Base-by-base conservation (phyloP, 2,329 filamentous ascomycete genomes). In the Calonectria pseudoreteaudii region DNA sequence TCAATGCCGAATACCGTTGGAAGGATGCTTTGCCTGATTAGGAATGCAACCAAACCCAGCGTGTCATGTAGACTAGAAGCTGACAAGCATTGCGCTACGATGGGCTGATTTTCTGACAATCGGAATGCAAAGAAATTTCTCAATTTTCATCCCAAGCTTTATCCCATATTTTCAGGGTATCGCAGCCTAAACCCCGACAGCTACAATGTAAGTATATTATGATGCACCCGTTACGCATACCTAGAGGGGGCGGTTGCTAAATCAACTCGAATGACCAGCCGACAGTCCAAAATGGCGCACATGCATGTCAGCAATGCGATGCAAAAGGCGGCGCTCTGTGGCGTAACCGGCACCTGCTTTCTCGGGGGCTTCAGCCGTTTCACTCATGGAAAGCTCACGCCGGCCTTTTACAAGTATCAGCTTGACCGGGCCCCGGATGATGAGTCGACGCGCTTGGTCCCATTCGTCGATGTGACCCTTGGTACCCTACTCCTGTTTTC, bases 371-470 rank as follows among this genome's bases (percentile, higher is more conserved):
- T 68, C 18, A 68, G 49, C 9, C 65, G 65, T 2, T 68, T 68
- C 26, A 68, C 49, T 6, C 65, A 68, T 47, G 65, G 50, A 16
- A 9, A 36, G 7, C 56, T 30, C 23, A 56, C 50, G 4, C 49
- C 65, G 1, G 49, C 34, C 1, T 68, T 68, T n/a, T 56, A 56
- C 26, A 11, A 18, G 13, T 56, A 68, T 18, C 65, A 68, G 36
- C n/a, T 53, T 7, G 65, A 56, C 49, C 34, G 65, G 20, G 65
- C 65, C 41, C 65, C 65, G 44, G 65, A 68, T 30, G 34, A 56
- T 23, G 23, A 68, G 20, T 68, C 65, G 30, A 68, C 65, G 14
- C 50, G 65, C 9, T 16, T 68, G 16, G 20, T 68, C 23, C 65
- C 65, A 3, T 20, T 56, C 8, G 30, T 56, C 9, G 65, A 68